A percentile compares a stretch with the other conserved stretches of the same genome.
These are phyloP conservation scores for Fraxinus paxiana DNA, from an alignment of 305 asterid species.

Conservation along the genomic window DNA sequence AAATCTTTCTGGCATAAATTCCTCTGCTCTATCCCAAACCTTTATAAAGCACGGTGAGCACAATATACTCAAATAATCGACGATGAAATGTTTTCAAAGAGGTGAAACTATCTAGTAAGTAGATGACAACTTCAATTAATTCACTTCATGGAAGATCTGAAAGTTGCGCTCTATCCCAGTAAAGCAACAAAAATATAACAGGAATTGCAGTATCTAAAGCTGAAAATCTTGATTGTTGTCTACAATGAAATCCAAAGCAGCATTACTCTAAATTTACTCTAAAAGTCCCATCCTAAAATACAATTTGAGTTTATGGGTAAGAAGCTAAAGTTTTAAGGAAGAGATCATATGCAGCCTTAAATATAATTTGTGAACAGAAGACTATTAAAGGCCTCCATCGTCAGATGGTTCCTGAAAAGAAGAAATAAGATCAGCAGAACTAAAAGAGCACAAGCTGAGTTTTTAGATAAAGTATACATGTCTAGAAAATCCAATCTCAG, in stretches of 20 bases:
- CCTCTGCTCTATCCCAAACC: slow-evolving; percentile 95
- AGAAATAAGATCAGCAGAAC: background rate
- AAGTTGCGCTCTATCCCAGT: background rate
- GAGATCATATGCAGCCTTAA: background rate
- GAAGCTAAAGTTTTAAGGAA: background rate
- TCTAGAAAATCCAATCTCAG: background rate
- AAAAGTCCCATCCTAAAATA: background rate
- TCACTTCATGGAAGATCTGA: background rate
- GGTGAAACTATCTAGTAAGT: background rate
- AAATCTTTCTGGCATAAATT: slow-evolving; percentile 81
- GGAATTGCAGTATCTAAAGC: background rate
- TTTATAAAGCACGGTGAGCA: slow-evolving; percentile 23
- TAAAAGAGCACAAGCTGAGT: background rate
- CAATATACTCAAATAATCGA: slow-evolving; percentile 5
- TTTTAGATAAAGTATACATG: background rate
- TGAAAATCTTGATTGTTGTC: background rate
- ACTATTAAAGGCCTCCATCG: background rate
- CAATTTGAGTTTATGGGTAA: background rate
- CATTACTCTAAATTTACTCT: background rate
- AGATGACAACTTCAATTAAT: background rate
- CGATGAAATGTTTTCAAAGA: background rate
- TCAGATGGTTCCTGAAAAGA: background rate
- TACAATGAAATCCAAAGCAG: background rate
- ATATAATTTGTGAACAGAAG: background rate
- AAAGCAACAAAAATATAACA: background rate